phyloP scores from a whole-genome alignment of 331 rosid genomes.

The Malus hybrid region DNA sequence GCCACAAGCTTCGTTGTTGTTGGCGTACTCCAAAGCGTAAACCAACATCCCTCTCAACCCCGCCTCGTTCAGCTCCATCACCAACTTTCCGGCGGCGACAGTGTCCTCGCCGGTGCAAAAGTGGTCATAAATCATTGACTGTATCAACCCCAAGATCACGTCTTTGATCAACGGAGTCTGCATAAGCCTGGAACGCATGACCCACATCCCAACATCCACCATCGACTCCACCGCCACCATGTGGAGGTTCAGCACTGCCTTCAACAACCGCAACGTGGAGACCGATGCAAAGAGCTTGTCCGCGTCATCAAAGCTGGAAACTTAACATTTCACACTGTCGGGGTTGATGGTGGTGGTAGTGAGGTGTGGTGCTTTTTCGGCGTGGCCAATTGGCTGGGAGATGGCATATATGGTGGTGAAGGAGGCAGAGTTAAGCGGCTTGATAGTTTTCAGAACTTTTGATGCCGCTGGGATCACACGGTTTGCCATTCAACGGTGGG shows the following conservation, averaged over 20 bases:
- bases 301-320: constrained; percentile 28
- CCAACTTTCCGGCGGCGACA: constrained; percentile 27
- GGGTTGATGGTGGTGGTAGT: neutral
- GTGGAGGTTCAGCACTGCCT: constrained; percentile 61
- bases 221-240: constrained; percentile 56
- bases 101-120: constrained; percentile 87
- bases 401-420: constrained; percentile 16
- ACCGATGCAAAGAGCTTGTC: constrained; percentile 43
- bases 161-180: constrained; percentile 10
- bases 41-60: constrained; percentile 76
- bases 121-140: constrained; percentile 41
- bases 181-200: constrained; percentile 65
- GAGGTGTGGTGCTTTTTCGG: neutral
- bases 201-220: constrained; percentile 74
- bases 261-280: constrained; percentile 37
- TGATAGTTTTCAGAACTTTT: constrained; percentile 39
- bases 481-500: constrained; percentile 52
- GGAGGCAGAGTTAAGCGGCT: constrained; percentile 39
- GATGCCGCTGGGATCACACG: constrained; percentile 35
- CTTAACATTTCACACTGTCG: neutral
- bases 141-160: constrained; percentile 12
- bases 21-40: constrained; percentile 69
- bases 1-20: constrained; percentile 52
- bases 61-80: constrained; percentile 23
- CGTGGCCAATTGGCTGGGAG: constrained; percentile 1